Evolutionary conservation across 805 yeast genomes (phyloP), one percentile per base, ranked within the genome.

Genomic region (Myxozyma lipomycoides): DNA sequence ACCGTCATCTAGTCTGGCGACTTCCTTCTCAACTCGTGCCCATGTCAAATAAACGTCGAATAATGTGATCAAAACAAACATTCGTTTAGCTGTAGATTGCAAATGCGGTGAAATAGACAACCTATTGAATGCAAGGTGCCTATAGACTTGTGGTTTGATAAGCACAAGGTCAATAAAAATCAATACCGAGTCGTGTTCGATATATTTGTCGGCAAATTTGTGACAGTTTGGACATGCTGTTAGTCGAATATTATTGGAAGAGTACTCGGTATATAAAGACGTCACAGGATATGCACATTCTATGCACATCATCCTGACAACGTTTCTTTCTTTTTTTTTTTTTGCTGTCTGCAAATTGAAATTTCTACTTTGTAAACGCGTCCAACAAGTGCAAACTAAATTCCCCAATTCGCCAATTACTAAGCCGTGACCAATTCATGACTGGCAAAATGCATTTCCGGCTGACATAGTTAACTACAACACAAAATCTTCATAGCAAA

Each of bases 41-140:
- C 98, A 93, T 1, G 81, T 82, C 46, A 93, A 67, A 65, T 93
- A 93, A 3, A 91, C 91, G 61, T 93, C 97, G 61, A 91, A 88
- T 15, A 93, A 73, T 0, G 86, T 70, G 46, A 84, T 73, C 35
- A 91, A 71, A 2, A 85, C 58, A 58, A 84, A 69, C 34, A 84
- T 67, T 26, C 91, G 68, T n/a, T 70, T 41, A 4, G 60, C 58
- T 7, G 49, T 42, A n/a, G 62, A 51, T 30, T 61, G 58, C 12
- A 58, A 28, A 37, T 38, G 60, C 17, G 51, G 58, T 22, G 51
- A 49, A 28, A 48, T 48, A 9, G 51, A 58, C n/a, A 80, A 70
- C 9, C 78, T 70, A 63, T 91, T 93, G 71, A 79, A 91, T 2
- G 90, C 86, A 46, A 91, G 69, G 67, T 93, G 99, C 41, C 93